phyloP scores from a whole-genome alignment of 2,329 filamentous ascomycete genomes.

The Phialemonium atrogriseum region DNA sequence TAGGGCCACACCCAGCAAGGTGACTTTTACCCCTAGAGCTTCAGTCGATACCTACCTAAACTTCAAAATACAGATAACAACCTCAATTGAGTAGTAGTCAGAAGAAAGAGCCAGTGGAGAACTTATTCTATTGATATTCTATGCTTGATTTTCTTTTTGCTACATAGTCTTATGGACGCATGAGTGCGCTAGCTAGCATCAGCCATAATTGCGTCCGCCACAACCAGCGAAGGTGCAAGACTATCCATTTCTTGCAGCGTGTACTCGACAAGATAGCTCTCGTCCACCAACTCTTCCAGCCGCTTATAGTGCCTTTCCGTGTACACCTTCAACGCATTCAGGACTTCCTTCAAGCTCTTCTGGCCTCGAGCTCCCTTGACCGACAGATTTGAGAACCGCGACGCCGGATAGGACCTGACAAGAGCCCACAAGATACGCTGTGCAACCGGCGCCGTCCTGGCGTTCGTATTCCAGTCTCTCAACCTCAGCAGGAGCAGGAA shows the following conservation, averaged over 20 bases:
- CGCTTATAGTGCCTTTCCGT: constrained; percentile 89
- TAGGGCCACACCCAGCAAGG: too few relatives aligned
- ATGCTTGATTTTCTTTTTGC: background rate
- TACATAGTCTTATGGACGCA: too few relatives aligned
- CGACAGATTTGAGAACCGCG: constrained; percentile 64
- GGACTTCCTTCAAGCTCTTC: constrained; percentile 69
- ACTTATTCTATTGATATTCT: too few relatives aligned
- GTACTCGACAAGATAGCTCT: constrained; percentile 92
- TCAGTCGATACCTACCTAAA: too few relatives aligned
- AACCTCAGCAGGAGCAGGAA: constrained; percentile 73
- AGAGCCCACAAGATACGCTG: constrained; percentile 78
- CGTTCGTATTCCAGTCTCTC: constrained; percentile 97
- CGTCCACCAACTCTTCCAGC: constrained; percentile 82
- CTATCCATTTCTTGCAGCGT: constrained; percentile 89
- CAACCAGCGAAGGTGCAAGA: constrained; percentile 36
- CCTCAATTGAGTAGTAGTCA: too few relatives aligned
- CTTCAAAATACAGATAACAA: too few relatives aligned
- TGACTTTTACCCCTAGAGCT: too few relatives aligned
- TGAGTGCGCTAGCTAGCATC: too few relatives aligned
- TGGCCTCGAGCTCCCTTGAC: constrained; percentile 48
- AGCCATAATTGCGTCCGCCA: constrained; percentile 17
- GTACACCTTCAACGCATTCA: constrained; percentile 82
- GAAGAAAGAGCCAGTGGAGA: too few relatives aligned
- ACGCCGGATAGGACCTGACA: constrained; percentile 72
- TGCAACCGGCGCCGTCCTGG: constrained; percentile 73